These are phyloP conservation scores for Podospora conica DNA, from an alignment of 495 filamentous ascomycete species.

Conservation along the genomic window DNA sequence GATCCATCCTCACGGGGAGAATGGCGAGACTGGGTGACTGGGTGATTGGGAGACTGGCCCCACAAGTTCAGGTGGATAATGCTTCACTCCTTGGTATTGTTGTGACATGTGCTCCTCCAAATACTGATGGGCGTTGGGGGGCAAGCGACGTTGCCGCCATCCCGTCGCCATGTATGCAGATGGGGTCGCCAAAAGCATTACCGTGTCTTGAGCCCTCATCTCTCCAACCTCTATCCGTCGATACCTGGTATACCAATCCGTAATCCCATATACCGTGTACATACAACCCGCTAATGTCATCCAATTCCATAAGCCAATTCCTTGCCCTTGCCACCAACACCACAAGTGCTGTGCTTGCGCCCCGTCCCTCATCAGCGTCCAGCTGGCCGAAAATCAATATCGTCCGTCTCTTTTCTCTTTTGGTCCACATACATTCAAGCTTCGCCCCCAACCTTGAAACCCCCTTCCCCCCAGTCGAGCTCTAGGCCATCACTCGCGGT, in stretches of 20 bases:
- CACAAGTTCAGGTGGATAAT: not conserved
- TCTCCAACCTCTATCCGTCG: not conserved
- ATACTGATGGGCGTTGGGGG: not conserved
- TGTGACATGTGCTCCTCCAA: not conserved
- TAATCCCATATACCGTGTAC: not conserved
- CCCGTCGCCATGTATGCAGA: not conserved
- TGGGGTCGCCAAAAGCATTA: not conserved
- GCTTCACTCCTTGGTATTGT: not conserved
- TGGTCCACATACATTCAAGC: constrained; percentile 13
- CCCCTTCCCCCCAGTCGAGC: constrained; percentile 3
- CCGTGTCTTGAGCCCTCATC: not conserved
- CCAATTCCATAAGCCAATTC: not conserved
- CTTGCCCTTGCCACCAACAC: not conserved
- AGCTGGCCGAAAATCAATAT: not conserved
- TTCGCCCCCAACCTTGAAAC: not conserved
- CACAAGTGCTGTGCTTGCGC: not conserved
- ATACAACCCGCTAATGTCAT: not conserved
- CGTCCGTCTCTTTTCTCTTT: constrained; percentile 9
- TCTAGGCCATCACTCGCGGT: constrained; percentile 37
- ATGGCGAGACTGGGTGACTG: too few species aligned
- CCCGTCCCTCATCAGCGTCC: not conserved
- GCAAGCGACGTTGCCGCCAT: not conserved
- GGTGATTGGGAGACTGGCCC: too few species aligned
- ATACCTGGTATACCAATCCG: not conserved
- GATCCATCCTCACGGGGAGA: too few species aligned